phyloP scores from a whole-genome alignment of 2,329 filamentous ascomycete genomes.

The Neofusicoccum laricinum region DNA sequence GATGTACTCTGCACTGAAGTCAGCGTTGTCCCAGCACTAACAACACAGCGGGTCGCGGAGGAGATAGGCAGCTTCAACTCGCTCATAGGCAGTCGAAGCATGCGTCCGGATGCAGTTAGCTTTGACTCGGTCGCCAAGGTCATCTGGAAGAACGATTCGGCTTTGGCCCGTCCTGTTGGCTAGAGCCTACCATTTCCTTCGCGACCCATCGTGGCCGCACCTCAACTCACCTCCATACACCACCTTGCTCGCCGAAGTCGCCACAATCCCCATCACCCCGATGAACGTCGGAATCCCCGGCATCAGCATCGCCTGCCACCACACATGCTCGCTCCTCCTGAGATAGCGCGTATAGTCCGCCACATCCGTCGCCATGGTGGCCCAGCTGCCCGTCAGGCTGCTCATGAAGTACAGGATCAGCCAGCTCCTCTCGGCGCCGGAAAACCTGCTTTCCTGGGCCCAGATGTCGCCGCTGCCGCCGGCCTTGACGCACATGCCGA shows the following conservation, averaged over 20 bases:
- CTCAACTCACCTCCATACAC: conserved; percentile 19
- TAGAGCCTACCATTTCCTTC: too few species aligned
- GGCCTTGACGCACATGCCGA: conserved; percentile 23
- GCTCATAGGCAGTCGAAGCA: too few species aligned
- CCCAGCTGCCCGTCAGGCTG: conserved; percentile 19
- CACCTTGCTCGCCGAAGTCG: conserved; percentile 22
- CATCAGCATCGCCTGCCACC: conserved; percentile 23
- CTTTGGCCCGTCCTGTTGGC: too few species aligned
- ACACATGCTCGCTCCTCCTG: conserved; percentile 19
- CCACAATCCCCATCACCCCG: conserved; percentile 26
- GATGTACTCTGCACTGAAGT: conserved; percentile 15
- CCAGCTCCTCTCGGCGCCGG: conserved; percentile 17
- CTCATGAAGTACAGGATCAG: conserved; percentile 21
- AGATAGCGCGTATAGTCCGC: conserved; percentile 25
- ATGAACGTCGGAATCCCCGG: conserved; percentile 24
- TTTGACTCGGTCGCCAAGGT: too few species aligned
- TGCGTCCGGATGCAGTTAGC: too few species aligned
- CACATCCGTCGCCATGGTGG: conserved; percentile 23
- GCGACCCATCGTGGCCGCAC: too few species aligned
- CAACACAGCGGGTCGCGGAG: too few species aligned
- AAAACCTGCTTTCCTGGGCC: background rate
- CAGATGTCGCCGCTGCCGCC: conserved; percentile 25
- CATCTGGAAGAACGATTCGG: too few species aligned
- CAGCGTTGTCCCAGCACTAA: background rate
- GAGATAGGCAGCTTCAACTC: too few species aligned